These are phyloP conservation scores for Rhazya stricta DNA, from an alignment of 257 asterid genomes.

Conservation along the genomic window DNA sequence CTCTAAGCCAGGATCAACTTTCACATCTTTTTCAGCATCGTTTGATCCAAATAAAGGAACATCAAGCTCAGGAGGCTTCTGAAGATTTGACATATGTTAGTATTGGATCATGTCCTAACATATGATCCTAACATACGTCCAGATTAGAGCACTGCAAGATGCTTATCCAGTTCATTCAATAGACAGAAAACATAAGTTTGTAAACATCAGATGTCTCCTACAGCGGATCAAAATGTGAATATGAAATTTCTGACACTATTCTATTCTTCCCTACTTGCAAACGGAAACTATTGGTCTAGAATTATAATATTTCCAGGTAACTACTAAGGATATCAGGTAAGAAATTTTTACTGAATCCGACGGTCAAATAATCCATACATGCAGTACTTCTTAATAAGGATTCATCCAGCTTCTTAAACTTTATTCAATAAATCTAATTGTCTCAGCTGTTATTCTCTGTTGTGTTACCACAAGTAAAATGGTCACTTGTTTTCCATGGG, in stretches of 20 bases:
- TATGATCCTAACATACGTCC: no score
- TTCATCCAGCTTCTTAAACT: background rate
- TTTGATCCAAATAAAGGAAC: slow-evolving; percentile 34
- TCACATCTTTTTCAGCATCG: slow-evolving; percentile 42
- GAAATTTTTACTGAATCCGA: background rate
- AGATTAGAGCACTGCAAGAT: background rate
- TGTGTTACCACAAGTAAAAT: background rate
- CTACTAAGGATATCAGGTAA: no score
- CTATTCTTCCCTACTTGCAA: background rate
- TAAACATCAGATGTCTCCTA: background rate
- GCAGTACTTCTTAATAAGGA: background rate
- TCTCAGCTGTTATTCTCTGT: background rate
- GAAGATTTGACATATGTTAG: slow-evolving; percentile 22
- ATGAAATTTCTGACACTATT: background rate
- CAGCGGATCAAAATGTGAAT: background rate
- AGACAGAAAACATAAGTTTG: background rate
- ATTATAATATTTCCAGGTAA: background rate
- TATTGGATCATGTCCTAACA: slow-evolving; percentile 3
- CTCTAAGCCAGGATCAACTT: slow-evolving; percentile 56
- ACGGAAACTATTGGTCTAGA: background rate
- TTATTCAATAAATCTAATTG: background rate
- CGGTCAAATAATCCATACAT: background rate
- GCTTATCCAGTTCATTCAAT: background rate
- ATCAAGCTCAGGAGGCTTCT: slow-evolving; percentile 79
- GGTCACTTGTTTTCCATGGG: background rate